Percentiles rank a stretch among this genome's conserved stretches.
phyloP scores from a whole-genome alignment of 208 protist genomes.

The Leishmania guyanensis region DNA sequence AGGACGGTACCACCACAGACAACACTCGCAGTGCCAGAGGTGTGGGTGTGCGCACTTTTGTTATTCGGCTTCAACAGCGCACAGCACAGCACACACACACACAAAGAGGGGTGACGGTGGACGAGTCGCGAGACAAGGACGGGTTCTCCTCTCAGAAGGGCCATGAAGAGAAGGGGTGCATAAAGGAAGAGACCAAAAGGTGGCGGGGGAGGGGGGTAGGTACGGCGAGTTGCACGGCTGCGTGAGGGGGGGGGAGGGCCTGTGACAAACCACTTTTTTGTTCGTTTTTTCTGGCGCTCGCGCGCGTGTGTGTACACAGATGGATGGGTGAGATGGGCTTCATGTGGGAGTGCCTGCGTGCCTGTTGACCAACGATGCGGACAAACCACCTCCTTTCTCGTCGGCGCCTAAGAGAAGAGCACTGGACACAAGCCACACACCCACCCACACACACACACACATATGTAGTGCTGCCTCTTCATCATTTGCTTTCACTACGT shows the following conservation, averaged over 20 bases:
- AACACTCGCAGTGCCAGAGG: background rate
- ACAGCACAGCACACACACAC: background rate
- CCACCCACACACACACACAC: no score
- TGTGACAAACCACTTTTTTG: background rate
- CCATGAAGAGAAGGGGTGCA: background rate
- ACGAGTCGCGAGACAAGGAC: background rate
- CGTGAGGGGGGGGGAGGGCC: no score
- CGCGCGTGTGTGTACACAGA: background rate
- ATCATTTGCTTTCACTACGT: background rate
- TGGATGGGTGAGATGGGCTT: background rate
- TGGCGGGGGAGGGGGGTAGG: background rate
- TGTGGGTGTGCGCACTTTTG: background rate
- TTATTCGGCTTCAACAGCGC: background rate
- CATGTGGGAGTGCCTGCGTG: background rate
- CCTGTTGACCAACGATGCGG: background rate
- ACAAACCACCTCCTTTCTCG: background rate
- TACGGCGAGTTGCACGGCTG: no score
- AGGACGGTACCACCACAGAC: background rate
- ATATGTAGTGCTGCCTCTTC: background rate
- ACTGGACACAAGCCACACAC: background rate
- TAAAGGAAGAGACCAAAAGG: background rate
- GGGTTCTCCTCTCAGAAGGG: background rate
- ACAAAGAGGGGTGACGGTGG: background rate
- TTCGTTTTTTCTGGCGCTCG: background rate
- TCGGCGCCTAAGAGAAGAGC: background rate